A percentile compares a stretch with the other conserved stretches of the same genome.
Evolutionary conservation across 2,329 filamentous ascomycete genomes (phyloP).

Genomic region (Penicillium sp.): DNA sequence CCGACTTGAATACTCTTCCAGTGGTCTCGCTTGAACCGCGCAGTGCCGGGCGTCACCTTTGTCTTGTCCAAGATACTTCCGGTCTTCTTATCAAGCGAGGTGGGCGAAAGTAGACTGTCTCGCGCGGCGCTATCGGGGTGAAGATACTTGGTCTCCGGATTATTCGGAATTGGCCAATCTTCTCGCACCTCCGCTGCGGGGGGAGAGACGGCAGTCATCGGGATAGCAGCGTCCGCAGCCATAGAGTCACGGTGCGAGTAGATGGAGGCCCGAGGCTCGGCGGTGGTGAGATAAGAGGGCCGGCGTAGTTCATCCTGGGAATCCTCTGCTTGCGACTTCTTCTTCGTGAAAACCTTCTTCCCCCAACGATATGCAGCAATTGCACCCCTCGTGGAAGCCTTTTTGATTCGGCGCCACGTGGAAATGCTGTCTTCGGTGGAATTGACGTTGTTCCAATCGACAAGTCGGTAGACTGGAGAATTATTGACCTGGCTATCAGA

Average conservation of each 20-base stretch:
- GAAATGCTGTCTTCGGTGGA: slow-evolving; percentile 81
- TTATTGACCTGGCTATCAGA: slow-evolving; percentile 95
- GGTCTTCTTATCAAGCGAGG: slow-evolving; percentile 41
- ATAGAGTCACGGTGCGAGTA: slow-evolving; percentile 45
- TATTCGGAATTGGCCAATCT: slow-evolving; percentile 35
- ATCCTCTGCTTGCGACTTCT: slow-evolving; percentile 31
- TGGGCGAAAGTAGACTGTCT: slow-evolving; percentile 21
- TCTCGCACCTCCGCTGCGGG: slow-evolving; percentile 55
- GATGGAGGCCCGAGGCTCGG: slow-evolving; percentile 51
- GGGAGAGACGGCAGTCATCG: slow-evolving; percentile 92
- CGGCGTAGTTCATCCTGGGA: slow-evolving; percentile 50
- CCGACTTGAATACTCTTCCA: slow-evolving; percentile 97
- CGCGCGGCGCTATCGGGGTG: slow-evolving; percentile 28
- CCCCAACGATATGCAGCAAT: slow-evolving; percentile 52
- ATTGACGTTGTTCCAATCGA: slow-evolving; percentile 90
- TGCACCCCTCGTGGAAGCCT: slow-evolving; percentile 64
- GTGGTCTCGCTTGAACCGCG: slow-evolving; percentile 82
- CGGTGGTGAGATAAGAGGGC: slow-evolving; percentile 60
- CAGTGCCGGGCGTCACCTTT: slow-evolving; percentile 59
- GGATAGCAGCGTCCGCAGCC: slow-evolving; percentile 62
- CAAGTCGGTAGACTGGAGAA: slow-evolving; percentile 81
- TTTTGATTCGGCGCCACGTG: slow-evolving; percentile 82
- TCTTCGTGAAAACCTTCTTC: slow-evolving; percentile 44
- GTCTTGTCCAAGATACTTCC: slow-evolving; percentile 70
- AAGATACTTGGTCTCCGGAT: slow-evolving; percentile 27